Conservation (phyloP, 1,284 basidiomycete genomes). For the Cryptococcus jaspeensis region DNA sequence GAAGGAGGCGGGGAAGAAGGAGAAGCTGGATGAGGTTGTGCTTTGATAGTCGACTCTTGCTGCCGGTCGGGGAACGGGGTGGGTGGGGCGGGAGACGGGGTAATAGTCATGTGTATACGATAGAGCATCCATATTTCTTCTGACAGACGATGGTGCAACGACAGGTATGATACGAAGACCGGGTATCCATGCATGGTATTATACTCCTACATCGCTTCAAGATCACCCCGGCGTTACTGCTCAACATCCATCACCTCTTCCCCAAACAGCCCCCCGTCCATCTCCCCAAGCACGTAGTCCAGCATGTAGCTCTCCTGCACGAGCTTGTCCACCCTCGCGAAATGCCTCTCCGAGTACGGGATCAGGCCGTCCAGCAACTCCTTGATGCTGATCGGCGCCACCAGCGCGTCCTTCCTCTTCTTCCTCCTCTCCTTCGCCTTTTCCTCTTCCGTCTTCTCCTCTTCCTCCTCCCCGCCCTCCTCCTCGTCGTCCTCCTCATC, state of each 20-base stretch:
- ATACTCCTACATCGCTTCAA: too few relatives aligned
- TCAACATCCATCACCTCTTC: constrained; percentile 45
- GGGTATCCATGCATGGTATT: too few relatives aligned
- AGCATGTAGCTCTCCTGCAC: constrained; percentile 92
- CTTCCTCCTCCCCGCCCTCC: constrained; percentile 23
- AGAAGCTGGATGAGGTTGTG: constrained; percentile 1
- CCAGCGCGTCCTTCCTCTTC: constrained; percentile 11
- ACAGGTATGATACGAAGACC: too few relatives aligned
- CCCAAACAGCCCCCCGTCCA: constrained; percentile 63
- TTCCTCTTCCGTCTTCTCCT: constrained; percentile 44
- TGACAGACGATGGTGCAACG: too few relatives aligned
- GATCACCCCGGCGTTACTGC: neutral
- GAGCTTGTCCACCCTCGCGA: constrained; percentile 76
- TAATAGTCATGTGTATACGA: too few relatives aligned
- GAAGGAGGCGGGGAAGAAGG: neutral
- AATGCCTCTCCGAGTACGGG: constrained; percentile 92
- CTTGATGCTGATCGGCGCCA: constrained; percentile 53
- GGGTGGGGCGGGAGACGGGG: too few relatives aligned
- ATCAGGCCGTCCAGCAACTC: constrained; percentile 81
- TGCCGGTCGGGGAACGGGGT: too few relatives aligned
- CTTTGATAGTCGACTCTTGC: neutral
- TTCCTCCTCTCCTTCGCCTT: constrained; percentile 30
- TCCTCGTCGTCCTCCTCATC: constrained; percentile 26
- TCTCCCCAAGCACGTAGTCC: constrained; percentile 87
- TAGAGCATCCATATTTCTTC: too few relatives aligned